A percentile compares a stretch with the other conserved stretches of the same genome.
Conservation (phyloP, 768 basidiomycete species). For the Pleurotus pulmonarius region DNA sequence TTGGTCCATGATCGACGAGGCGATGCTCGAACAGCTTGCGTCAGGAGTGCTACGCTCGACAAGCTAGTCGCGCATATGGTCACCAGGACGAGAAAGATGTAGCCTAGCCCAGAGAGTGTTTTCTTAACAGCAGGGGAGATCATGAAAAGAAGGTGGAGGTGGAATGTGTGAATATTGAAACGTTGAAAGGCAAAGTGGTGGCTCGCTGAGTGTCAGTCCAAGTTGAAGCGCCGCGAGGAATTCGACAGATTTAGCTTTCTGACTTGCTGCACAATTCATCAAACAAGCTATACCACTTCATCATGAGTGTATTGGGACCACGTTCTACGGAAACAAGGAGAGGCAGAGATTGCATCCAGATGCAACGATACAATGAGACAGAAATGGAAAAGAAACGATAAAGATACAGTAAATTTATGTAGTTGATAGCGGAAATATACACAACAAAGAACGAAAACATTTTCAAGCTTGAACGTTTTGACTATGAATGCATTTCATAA, state of each 20-base stretch:
- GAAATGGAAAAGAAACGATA: conserved; percentile 2
- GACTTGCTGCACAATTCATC: background rate
- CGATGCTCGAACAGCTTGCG: conserved; percentile 69
- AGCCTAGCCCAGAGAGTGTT: conserved; percentile 52
- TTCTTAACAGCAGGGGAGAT: conserved; percentile 38
- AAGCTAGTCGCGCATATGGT: conserved; percentile 53
- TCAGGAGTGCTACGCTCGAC: conserved; percentile 62
- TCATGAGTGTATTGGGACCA: conserved; percentile 3
- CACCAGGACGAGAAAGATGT: conserved; percentile 47
- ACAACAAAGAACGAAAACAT: conserved; percentile 12
- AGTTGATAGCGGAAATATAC: conserved; percentile 5
- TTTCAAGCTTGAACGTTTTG: conserved; percentile 41
- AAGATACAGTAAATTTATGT: background rate
- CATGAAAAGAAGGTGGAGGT: conserved; percentile 27
- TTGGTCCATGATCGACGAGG: conserved; percentile 47
- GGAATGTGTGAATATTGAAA: background rate
- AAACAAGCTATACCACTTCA: background rate
- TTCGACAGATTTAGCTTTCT: background rate
- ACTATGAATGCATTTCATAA: conserved; percentile 19
- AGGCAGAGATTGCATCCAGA: conserved; percentile 9
- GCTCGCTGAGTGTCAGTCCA: background rate
- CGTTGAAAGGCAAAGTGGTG: background rate
- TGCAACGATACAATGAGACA: conserved; percentile 2
- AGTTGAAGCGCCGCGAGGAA: background rate
- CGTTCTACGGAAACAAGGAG: conserved; percentile 4